These are phyloP conservation scores for Gastrolobium bilobum DNA, from an alignment of 306 rosid genomes.

Conservation along the genomic window DNA sequence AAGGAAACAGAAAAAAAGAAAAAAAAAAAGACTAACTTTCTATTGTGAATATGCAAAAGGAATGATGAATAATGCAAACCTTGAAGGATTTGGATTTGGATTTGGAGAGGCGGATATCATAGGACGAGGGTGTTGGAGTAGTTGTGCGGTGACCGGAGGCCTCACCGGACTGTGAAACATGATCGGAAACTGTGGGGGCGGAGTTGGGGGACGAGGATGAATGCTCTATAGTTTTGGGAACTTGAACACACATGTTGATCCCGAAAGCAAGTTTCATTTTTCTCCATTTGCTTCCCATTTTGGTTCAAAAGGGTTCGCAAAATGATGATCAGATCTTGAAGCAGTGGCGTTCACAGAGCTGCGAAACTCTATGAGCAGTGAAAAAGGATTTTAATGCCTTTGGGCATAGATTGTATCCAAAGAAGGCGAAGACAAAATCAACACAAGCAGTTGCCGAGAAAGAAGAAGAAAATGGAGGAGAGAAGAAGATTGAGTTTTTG, in stretches of 20 bases:
- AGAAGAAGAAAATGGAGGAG: not conserved
- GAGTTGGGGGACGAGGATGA: conserved; percentile 50
- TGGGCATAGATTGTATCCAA: not conserved
- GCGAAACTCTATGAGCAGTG: conserved; percentile 8
- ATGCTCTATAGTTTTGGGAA: conserved; percentile 64
- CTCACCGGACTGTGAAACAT: conserved; percentile 44
- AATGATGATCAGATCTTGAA: conserved; percentile 42
- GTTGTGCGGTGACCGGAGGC: conserved; percentile 53
- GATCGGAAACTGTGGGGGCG: conserved; percentile 52
- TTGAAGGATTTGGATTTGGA: conserved; percentile 70
- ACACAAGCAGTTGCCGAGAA: not conserved
- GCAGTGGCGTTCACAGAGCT: conserved; percentile 11
- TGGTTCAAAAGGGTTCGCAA: not conserved
- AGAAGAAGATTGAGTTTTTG: not conserved
- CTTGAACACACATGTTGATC: conserved; percentile 60
- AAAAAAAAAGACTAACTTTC: not conserved
- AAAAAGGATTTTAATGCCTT: not conserved
- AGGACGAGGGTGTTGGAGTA: conserved; percentile 72
- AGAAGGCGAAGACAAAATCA: not conserved
- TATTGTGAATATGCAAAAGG: conserved; percentile 28
- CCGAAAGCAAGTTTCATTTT: conserved; percentile 85
- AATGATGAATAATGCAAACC: conserved; percentile 62
- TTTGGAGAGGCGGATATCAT: conserved; percentile 65
- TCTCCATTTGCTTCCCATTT: conserved; percentile 87
- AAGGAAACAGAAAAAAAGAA: conserved; percentile 20